phyloP scores from a whole-genome alignment of 2,329 filamentous ascomycete species.

The Claviceps capensis region DNA sequence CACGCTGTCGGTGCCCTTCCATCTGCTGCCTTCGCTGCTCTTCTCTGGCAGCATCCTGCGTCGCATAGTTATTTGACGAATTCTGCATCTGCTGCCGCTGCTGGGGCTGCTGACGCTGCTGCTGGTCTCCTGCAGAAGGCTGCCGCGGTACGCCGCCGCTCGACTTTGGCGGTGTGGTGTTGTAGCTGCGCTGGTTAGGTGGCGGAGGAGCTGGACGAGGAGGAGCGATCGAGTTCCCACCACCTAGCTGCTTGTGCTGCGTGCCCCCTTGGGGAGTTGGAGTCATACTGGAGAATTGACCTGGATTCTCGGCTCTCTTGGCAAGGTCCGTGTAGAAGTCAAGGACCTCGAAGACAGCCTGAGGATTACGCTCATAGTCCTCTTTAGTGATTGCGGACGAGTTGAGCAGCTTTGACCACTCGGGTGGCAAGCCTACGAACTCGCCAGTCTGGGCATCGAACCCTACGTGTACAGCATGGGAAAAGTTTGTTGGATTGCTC shows the following conservation, averaged over 20 bases:
- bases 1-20: conserved; percentile 42
- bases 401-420: conserved; percentile 95
- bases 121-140: conserved; percentile 21
- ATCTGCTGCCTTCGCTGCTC: conserved; percentile 49
- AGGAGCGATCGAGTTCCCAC: conserved; percentile 48
- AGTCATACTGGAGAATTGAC: conserved; percentile 52
- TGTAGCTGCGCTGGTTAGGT: conserved; percentile 28
- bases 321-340: conserved; percentile 79
- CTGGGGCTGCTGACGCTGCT: conserved; percentile 31
- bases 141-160: conserved; percentile 28
- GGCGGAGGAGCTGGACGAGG: conserved; percentile 48
- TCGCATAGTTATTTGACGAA: conserved; percentile 39
- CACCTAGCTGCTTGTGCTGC: conserved; percentile 49
- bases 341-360: conserved; percentile 67
- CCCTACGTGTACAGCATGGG: conserved; percentile 90
- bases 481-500: conserved; percentile 97
- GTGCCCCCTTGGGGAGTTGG: conserved; percentile 47
- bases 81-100: conserved; percentile 45
- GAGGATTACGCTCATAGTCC: conserved; percentile 93
- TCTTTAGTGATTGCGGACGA: conserved; percentile 96
- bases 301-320: conserved; percentile 59
- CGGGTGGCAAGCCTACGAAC: conserved; percentile 84
- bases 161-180: conserved; percentile 22
- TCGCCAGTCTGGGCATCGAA: conserved; percentile 92
- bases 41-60: conserved; percentile 36